phyloP scores from a whole-genome alignment of 2,329 filamentous ascomycete genomes.

The Lomentospora prolificans region DNA sequence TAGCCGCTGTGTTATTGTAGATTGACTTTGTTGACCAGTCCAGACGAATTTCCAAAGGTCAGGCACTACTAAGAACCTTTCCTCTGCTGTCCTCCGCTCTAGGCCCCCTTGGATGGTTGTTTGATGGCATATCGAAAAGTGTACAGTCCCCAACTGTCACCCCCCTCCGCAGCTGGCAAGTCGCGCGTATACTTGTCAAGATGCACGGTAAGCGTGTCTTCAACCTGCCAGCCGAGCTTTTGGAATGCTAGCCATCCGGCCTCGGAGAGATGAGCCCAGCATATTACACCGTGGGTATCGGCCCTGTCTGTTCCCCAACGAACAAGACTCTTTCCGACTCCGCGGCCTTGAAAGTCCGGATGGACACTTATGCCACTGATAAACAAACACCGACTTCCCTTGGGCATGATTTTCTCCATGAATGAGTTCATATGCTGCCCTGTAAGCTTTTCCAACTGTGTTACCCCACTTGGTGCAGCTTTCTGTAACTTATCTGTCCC shows the following conservation, averaged over 20 bases:
- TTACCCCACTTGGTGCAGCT: background rate
- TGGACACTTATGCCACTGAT: constrained; percentile 21
- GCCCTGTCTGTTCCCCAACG: constrained; percentile 12
- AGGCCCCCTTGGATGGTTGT: background rate
- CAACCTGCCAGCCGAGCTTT: constrained; percentile 20
- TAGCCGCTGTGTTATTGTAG: too few species aligned
- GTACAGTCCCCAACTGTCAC: background rate
- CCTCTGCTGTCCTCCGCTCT: too few species aligned
- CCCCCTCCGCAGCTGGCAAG: background rate
- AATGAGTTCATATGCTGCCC: constrained; percentile 21
- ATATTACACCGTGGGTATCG: constrained; percentile 19
- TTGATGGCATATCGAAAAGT: background rate
- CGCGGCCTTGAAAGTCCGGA: constrained; percentile 20
- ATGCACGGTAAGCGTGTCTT: constrained; percentile 19
- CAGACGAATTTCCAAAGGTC: too few species aligned
- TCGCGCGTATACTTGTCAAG: constrained; percentile 20
- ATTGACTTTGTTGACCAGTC: too few species aligned
- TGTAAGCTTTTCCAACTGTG: constrained; percentile 19
- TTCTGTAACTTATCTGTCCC: background rate
- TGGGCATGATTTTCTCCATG: constrained; percentile 21
- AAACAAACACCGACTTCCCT: constrained; percentile 21
- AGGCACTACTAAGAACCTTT: too few species aligned
- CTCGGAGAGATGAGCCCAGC: constrained; percentile 26
- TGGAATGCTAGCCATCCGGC: constrained; percentile 19
- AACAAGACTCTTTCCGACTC: background rate